phyloP scores from a whole-genome alignment of 2,329 filamentous ascomycete genomes.

The Emydomyces testavorans region DNA sequence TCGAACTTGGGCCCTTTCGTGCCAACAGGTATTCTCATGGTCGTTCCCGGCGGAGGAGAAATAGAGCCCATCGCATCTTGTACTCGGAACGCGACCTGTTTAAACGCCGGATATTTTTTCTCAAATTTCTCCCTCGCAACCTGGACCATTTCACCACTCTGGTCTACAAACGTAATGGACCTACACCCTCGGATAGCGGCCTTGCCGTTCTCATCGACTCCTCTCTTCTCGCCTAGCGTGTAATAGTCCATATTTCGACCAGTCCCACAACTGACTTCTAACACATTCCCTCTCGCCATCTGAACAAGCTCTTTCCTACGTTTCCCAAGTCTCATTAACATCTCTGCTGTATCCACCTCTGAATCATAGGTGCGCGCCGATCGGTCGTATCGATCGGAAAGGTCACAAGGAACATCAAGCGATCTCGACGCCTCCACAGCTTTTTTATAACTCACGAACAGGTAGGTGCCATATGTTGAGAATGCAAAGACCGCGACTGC shows the following conservation, averaged over 20 bases:
- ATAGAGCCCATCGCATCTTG: slow-evolving; percentile 28
- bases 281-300: slow-evolving; percentile 36
- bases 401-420: slow-evolving; percentile 31
- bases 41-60: slow-evolving; percentile 11
- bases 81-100: slow-evolving; percentile 25
- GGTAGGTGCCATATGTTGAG: slow-evolving; percentile 35
- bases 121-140: slow-evolving; percentile 37
- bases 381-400: slow-evolving; percentile 38
- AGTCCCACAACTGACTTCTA: slow-evolving; percentile 42
- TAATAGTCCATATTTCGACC: slow-evolving; percentile 40
- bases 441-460: slow-evolving; percentile 34
- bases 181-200: slow-evolving; percentile 27
- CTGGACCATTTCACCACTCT: slow-evolving; percentile 39
- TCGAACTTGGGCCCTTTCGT: slow-evolving; percentile 28
- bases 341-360: slow-evolving; percentile 37
- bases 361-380: slow-evolving; percentile 36
- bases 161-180: slow-evolving; percentile 38
- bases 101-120: slow-evolving; percentile 25
- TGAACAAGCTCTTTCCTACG: slow-evolving; percentile 35
- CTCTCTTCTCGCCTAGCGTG: slow-evolving; percentile 29
- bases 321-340: slow-evolving; percentile 31
- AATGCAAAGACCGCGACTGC: slow-evolving; percentile 32
- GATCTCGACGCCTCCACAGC: slow-evolving; percentile 26
- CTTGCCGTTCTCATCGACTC: slow-evolving; percentile 24
- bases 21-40: slow-evolving; percentile 3